Percentiles rank a stretch among this genome's conserved stretches.
Evolutionary conservation across 345 rosid species (phyloP).

Genomic region (Cochlearia excelsa): DNA sequence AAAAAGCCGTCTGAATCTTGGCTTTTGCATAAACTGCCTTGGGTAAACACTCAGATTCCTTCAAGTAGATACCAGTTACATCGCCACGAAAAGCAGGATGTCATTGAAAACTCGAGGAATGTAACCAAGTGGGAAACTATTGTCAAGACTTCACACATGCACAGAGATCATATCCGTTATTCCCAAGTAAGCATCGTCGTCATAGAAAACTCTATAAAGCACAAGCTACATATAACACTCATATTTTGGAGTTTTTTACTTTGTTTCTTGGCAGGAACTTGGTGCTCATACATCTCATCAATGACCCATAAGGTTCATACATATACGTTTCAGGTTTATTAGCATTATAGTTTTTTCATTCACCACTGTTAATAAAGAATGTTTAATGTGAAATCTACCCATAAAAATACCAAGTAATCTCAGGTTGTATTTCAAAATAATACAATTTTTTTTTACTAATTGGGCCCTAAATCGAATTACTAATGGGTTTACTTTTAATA

Average conservation of each 20-base stretch:
- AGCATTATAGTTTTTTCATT: background rate
- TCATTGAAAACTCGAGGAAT: constrained; percentile 31
- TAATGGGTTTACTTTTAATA: too few species aligned
- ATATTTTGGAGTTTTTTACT: too few species aligned
- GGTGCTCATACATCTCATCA: constrained; percentile 51
- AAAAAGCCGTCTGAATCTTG: constrained; percentile 90
- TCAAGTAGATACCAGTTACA: constrained; percentile 36
- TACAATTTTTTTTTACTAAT: too few species aligned
- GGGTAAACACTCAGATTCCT: constrained; percentile 43
- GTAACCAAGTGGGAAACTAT: constrained; percentile 90
- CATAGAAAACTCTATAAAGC: background rate
- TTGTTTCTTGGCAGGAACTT: constrained; percentile 58
- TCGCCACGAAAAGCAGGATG: constrained; percentile 41
- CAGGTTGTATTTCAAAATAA: too few species aligned
- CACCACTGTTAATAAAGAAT: too few species aligned
- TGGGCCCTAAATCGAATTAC: too few species aligned
- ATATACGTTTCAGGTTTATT: constrained; percentile 6
- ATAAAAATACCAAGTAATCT: too few species aligned
- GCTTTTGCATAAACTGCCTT: constrained; percentile 77
- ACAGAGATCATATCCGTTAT: constrained; percentile 77
- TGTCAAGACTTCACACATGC: constrained; percentile 75
- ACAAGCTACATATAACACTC: background rate
- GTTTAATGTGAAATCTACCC: too few species aligned
- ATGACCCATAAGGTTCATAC: constrained; percentile 31
- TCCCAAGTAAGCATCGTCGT: constrained; percentile 58